phyloP scores from a whole-genome alignment of 176 grass and related monocot species.

The Dendrocalamus sinicus region DNA sequence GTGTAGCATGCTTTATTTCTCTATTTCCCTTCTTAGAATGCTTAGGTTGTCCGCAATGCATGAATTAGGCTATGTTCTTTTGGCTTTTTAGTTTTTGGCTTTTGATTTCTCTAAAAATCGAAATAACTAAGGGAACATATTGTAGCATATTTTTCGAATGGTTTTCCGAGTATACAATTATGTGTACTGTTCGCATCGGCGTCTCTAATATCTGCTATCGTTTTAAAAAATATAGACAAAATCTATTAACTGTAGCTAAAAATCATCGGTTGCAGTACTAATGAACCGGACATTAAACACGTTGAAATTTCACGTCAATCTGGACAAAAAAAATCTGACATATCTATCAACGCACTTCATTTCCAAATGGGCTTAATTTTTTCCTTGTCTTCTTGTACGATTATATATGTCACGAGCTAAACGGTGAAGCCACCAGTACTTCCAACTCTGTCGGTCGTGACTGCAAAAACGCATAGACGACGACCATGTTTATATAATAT shows the following conservation, averaged over 20 bases:
- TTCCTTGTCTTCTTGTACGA: too few relatives aligned
- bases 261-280: too few relatives aligned
- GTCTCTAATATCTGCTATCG: too few relatives aligned
- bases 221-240: too few relatives aligned
- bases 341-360: neutral
- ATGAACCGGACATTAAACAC: too few relatives aligned
- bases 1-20: neutral
- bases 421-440: neutral
- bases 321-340: neutral
- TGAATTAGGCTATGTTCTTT: too few relatives aligned
- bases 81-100: too few relatives aligned
- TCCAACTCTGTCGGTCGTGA: conserved; percentile 7
- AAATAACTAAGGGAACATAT: too few relatives aligned
- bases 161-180: too few relatives aligned
- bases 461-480: neutral
- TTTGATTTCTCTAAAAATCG: neutral
- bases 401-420: neutral
- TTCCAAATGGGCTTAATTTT: too few relatives aligned
- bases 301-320: neutral
- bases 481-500: neutral
- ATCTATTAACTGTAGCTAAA: too few relatives aligned
- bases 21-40: neutral
- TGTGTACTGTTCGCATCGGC: accelerated
- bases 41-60: neutral
- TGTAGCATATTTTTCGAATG: too few relatives aligned